Evolutionary conservation across 192 early-diverging fungal species (phyloP), one percentile per base, ranked within the genome.

Genomic region (Mortierella antarctica): DNA sequence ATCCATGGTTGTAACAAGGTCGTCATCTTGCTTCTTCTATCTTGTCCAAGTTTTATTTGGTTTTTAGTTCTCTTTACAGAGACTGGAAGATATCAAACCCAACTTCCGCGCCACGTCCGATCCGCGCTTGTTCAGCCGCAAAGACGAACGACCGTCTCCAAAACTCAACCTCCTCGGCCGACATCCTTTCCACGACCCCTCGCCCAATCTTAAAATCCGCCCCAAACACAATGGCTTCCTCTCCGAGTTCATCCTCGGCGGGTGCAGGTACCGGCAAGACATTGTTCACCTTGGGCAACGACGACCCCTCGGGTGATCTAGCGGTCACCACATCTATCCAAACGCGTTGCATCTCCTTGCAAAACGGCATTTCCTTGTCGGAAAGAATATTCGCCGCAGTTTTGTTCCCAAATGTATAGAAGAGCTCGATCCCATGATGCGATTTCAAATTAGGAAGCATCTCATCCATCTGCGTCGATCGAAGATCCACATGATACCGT

Each of bases 141-240:
- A 15, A 59, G 1, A n/a, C 57, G 51, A 50, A 7, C 10, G 58
- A 60, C 15, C 50, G 47, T 61, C 44, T 61, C 68, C 68, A 70
- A 41, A 70, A 70, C 50, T 23, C 40, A n/a, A 61, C 45, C 46
- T 61, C 57, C 3, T 61, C 58, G 15, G 6, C 6, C 1, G 58
- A 50, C 58, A 70, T 44, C 21, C 68, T 18, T 20, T 61, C 68
- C 7, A 41, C 40, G 7, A 44, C 58, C 10, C 31, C 68, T 14
- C 39, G 14, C 10, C 49, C 31, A 7, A 70, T 8, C 23, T 59
- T 1, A n/a, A 70, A 39, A 39, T 70, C 68, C n/a, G 41, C 23
- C 8, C 40, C 58, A 51, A 70, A 70, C 2, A 70, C 58, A 2
- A 70, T 49, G 5, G 57, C 57, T 10, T 70, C 68, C 14, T 61